Percentiles rank a stretch among this genome's conserved stretches.
These are phyloP conservation scores for Pichia eremophila DNA, from an alignment of 805 yeast genomes.

Conservation along the genomic window DNA sequence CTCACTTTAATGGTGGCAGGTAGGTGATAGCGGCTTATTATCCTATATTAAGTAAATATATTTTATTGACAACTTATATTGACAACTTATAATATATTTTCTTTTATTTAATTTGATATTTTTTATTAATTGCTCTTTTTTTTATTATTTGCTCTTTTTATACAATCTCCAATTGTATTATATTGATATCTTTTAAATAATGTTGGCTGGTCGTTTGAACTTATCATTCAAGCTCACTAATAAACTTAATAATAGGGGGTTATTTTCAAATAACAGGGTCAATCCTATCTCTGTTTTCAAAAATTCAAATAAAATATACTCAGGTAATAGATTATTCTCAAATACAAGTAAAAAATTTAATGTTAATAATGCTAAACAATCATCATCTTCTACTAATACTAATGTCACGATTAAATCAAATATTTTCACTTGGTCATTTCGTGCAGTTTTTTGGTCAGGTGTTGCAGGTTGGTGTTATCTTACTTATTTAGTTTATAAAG, in stretches of 20 bases:
- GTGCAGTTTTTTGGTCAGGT: slow-evolving; percentile 39
- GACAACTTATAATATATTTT: too few species aligned
- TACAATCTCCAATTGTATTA: not conserved
- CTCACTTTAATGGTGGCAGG: too few species aligned
- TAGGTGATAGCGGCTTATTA: too few species aligned
- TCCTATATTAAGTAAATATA: too few species aligned
- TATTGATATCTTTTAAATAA: not conserved
- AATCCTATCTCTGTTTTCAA: not conserved
- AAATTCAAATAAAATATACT: not conserved
- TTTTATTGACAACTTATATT: too few species aligned
- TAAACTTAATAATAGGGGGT: not conserved
- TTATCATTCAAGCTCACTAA: not conserved
- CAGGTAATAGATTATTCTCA: not conserved
- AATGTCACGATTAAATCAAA: slow-evolving; percentile 12
- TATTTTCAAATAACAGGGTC: not conserved
- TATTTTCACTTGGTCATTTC: slow-evolving; percentile 34
- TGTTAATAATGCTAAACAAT: not conserved
- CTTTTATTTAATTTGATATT: too few species aligned
- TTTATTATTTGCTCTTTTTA: not conserved
- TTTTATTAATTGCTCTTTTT: not conserved
- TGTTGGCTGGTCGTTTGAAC: not conserved
- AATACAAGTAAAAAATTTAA: not conserved
- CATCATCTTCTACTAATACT: not conserved
- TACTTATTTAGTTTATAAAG: slow-evolving; percentile 55
- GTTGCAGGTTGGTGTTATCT: slow-evolving; percentile 46